A percentile compares a stretch with the other conserved stretches of the same genome.
phyloP scores from a whole-genome alignment of 140 eudicot genomes.

The Stevia rebaudiana region DNA sequence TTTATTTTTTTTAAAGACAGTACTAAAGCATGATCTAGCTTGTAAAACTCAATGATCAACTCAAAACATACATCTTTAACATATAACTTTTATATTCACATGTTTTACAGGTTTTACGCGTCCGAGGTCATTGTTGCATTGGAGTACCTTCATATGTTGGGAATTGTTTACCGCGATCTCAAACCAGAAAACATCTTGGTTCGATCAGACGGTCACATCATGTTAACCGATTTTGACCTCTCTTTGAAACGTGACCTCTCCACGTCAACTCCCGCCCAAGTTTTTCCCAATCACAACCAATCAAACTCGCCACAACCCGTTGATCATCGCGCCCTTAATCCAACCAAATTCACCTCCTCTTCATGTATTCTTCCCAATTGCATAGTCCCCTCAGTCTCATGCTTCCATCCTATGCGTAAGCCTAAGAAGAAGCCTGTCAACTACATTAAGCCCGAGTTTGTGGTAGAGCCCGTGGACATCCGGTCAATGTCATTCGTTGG shows the following conservation, averaged over 20 bases:
- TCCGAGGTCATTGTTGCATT: conserved; percentile 84
- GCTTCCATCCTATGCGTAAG: conserved; percentile 58
- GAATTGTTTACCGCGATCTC: conserved; percentile 88
- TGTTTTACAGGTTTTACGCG: conserved; percentile 81
- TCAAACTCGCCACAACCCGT: conserved; percentile 21
- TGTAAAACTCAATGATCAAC: too few species aligned
- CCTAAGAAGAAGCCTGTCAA: conserved; percentile 56
- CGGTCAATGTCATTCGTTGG: conserved; percentile 95
- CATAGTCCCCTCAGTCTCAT: conserved; percentile 77
- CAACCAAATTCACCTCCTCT: conserved; percentile 49
- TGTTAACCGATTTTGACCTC: conserved; percentile 92
- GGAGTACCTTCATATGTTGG: conserved; percentile 94
- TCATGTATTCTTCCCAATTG: conserved; percentile 89
- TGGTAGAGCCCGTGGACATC: conserved; percentile 83
- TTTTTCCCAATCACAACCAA: conserved; percentile 44
- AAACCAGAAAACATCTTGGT: conserved; percentile 93
- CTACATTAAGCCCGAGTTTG: conserved; percentile 56
- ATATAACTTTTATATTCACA: too few species aligned
- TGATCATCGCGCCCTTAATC: conserved; percentile 38
- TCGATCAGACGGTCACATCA: conserved; percentile 87
- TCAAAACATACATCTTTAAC: too few species aligned
- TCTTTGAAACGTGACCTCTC: conserved; percentile 65
- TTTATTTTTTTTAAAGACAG: too few species aligned
- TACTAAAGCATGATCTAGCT: too few species aligned
- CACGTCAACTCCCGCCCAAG: conserved; percentile 69